Percentiles rank a stretch among this genome's conserved stretches.
These are phyloP conservation scores for Penicillium paxilli DNA, from an alignment of 495 filamentous ascomycete species.

Conservation along the genomic window DNA sequence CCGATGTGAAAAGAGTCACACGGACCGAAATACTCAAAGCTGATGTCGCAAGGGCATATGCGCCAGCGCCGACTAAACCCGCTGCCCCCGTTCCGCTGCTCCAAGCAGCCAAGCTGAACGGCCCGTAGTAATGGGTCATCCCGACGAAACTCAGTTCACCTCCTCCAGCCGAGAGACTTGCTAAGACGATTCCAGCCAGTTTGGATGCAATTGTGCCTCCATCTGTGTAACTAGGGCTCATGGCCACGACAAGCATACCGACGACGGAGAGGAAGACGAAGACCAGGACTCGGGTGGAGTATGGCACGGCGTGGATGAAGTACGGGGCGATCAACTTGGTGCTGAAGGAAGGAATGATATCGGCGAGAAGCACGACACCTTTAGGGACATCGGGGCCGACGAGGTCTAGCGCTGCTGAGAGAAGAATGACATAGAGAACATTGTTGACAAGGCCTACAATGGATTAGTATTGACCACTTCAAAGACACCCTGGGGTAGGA, in stretches of 20 bases:
- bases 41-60: slow-evolving; percentile 85
- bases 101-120: slow-evolving; percentile 89
- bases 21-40: slow-evolving; percentile 69
- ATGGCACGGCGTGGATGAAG: slow-evolving; percentile 86
- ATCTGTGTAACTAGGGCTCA: slow-evolving; percentile 63
- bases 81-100: slow-evolving; percentile 90
- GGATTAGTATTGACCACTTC: not conserved
- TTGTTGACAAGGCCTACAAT: slow-evolving; percentile 90
- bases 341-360: slow-evolving; percentile 84
- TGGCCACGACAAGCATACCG: slow-evolving; percentile 87
- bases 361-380: slow-evolving; percentile 86
- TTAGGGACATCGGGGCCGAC: slow-evolving; percentile 85
- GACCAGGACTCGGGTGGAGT: slow-evolving; percentile 68
- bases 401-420: slow-evolving; percentile 93
- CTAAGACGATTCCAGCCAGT: slow-evolving; percentile 79
- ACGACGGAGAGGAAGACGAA: slow-evolving; percentile 69
- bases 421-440: slow-evolving; percentile 95
- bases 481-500: not conserved
- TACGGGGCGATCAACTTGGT: slow-evolving; percentile 89
- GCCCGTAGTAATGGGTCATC: slow-evolving; percentile 90
- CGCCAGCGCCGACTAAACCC: slow-evolving; percentile 79
- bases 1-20: slow-evolving; percentile 70
- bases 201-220: slow-evolving; percentile 67
- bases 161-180: slow-evolving; percentile 77
- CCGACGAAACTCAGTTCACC: slow-evolving; percentile 90